phyloP scores from a whole-genome alignment of 1,284 basidiomycete genomes.

The Apiotrichum brassicae region DNA sequence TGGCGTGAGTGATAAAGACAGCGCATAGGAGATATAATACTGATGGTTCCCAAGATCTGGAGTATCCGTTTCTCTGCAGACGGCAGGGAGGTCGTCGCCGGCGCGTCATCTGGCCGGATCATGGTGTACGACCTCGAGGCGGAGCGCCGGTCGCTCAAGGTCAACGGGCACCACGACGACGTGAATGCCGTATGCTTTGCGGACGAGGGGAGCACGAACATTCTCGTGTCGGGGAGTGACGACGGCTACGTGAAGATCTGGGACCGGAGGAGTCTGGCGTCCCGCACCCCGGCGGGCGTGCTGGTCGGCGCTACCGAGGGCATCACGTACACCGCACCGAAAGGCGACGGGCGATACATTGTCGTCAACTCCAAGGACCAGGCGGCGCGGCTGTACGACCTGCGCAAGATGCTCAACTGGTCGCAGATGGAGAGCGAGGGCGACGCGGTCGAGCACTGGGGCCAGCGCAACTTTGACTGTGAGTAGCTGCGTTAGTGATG shows the following conservation, averaged over 20 bases:
- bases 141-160: slow-evolving; percentile 70
- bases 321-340: slow-evolving; percentile 80
- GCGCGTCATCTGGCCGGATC: slow-evolving; percentile 46
- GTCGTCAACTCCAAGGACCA: slow-evolving; percentile 99
- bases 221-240: slow-evolving; percentile 88
- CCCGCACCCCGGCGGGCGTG: slow-evolving; percentile 79
- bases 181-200: slow-evolving; percentile 97
- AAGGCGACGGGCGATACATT: slow-evolving; percentile 85
- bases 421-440: slow-evolving; percentile 60
- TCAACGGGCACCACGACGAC: slow-evolving; percentile 78
- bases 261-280: slow-evolving; percentile 83
- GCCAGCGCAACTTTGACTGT: slow-evolving; percentile 65
- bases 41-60: slow-evolving; percentile 58
- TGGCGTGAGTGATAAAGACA: slow-evolving; percentile 51
- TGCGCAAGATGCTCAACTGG: slow-evolving; percentile 81
- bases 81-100: slow-evolving; percentile 75
- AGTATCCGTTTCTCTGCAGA: slow-evolving; percentile 93
- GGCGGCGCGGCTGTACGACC: slow-evolving; percentile 83
- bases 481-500: slow-evolving; percentile 42
- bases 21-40: too few relatives aligned
- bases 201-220: slow-evolving; percentile 82
- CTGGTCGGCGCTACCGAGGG: slow-evolving; percentile 93
- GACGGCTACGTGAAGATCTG: slow-evolving; percentile 93
- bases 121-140: slow-evolving; percentile 85
- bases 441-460: slow-evolving; percentile 52